Percentiles rank a stretch among this genome's conserved stretches.
Evolutionary conservation across 2,329 filamentous ascomycete genomes (phyloP).

Genomic region (Penicillium sp.): DNA sequence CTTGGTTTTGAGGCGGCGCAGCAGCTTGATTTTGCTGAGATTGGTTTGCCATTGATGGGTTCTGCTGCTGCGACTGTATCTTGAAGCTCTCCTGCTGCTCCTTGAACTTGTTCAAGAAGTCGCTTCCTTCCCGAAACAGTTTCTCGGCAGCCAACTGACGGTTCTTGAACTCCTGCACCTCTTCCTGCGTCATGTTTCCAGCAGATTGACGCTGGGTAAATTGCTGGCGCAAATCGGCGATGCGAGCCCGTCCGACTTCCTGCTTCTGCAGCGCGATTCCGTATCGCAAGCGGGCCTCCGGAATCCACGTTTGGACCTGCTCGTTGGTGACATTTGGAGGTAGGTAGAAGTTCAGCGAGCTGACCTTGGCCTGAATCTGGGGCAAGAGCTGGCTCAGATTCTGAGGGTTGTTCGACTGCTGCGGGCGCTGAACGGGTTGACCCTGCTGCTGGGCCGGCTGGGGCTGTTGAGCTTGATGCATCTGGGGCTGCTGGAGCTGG

Average conservation of each 20-base stretch:
- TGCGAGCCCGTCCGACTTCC: constrained; percentile 50
- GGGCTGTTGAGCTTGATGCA: constrained; percentile 11
- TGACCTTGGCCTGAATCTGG: constrained; percentile 53
- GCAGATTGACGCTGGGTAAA: constrained; percentile 42
- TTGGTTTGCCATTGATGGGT: constrained; percentile 29
- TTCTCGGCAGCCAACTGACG: constrained; percentile 47
- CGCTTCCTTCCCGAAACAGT: constrained; percentile 48
- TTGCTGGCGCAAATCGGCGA: constrained; percentile 47
- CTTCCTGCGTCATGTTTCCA: constrained; percentile 47
- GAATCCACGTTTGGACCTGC: constrained; percentile 50
- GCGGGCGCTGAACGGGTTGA: constrained; percentile 31
- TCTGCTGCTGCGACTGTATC: constrained; percentile 39
- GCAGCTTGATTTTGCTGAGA: constrained; percentile 19
- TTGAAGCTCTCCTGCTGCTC: constrained; percentile 53
- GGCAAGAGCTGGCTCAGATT: constrained; percentile 48
- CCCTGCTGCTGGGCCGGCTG: constrained; percentile 20
- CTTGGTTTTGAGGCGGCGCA: constrained; percentile 23
- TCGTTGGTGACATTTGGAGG: constrained; percentile 51
- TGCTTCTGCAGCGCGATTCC: constrained; percentile 54
- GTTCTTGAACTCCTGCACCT: constrained; percentile 48
- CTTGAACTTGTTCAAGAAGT: constrained; percentile 53
- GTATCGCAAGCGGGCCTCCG: constrained; percentile 52
- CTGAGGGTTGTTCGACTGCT: constrained; percentile 41
- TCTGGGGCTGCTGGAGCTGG: constrained; percentile 14
- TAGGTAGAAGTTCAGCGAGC: constrained; percentile 48